These are phyloP conservation scores for Tetraselmis striata DNA, from an alignment of 139 green algal species.

Conservation along the genomic window DNA sequence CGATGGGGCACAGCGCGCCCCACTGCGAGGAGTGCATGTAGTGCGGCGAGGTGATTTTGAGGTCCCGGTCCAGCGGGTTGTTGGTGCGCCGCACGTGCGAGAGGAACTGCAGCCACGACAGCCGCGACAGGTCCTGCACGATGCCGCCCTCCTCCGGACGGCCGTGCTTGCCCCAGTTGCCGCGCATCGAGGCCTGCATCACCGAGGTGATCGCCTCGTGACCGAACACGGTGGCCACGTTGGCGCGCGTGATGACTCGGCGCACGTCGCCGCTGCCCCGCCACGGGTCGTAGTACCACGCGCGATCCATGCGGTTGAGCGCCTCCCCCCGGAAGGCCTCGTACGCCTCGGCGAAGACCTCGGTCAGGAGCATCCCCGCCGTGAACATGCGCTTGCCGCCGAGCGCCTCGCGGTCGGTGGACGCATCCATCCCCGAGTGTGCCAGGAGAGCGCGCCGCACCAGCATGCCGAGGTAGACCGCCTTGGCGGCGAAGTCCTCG, in stretches of 20 bases:
- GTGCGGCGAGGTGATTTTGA: slow-evolving; percentile 34
- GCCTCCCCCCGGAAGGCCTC: slow-evolving; percentile 32
- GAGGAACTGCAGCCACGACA: slow-evolving; percentile 46
- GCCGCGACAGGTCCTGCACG: slow-evolving; percentile 43
- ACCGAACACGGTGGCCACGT: slow-evolving; percentile 76
- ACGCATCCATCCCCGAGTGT: background rate
- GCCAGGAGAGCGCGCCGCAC: background rate
- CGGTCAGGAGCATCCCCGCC: background rate
- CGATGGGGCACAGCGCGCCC: slow-evolving; percentile 57
- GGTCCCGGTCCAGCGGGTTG: slow-evolving; percentile 34
- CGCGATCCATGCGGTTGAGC: slow-evolving; percentile 39
- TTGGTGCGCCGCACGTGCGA: slow-evolving; percentile 52
- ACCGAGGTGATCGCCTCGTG: no score
- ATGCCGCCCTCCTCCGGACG: slow-evolving; percentile 32
- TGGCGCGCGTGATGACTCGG: no score
- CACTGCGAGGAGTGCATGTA: slow-evolving; percentile 53
- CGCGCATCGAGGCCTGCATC: no score
- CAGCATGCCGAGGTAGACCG: slow-evolving; percentile 6
- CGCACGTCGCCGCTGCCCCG: no score
- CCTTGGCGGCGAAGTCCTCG: slow-evolving; percentile 20
- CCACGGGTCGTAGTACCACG: slow-evolving; percentile 49
- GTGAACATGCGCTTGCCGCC: slow-evolving; percentile 52
- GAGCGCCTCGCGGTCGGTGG: slow-evolving; percentile 45
- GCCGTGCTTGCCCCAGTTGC: slow-evolving; percentile 93
- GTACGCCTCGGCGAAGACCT: slow-evolving; percentile 12